Conservation (phyloP, 805 yeast species). For the Saccharomycopsis javanensis region DNA sequence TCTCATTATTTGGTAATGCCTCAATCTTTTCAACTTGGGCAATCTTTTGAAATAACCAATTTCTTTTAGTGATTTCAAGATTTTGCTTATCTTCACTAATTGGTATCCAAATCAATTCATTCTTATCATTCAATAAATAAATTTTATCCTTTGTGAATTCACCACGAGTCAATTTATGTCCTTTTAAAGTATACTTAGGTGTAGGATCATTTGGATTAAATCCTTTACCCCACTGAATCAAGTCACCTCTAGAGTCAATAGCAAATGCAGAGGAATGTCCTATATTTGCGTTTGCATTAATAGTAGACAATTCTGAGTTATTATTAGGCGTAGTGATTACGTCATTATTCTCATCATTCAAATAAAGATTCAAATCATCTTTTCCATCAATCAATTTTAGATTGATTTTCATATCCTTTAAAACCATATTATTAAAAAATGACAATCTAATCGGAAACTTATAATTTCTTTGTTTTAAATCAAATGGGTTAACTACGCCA, state of each 20-base stretch:
- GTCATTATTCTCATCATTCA: conserved; percentile 1
- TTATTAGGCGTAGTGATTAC: conserved; percentile 29
- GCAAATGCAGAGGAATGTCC: conserved; percentile 38
- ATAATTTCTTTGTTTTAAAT: conserved; percentile 25
- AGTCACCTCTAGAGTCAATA: conserved; percentile 57
- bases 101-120: conserved; percentile 30
- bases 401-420: conserved; percentile 46
- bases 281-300: neutral
- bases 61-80: conserved; percentile 23
- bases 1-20: conserved; percentile 36
- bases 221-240: conserved; percentile 61
- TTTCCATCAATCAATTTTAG: conserved; percentile 9
- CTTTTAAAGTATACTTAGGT: conserved; percentile 34
- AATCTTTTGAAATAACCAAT: neutral
- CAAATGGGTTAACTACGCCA: conserved; percentile 27
- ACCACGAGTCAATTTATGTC: conserved; percentile 35
- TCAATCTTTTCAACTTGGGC: conserved; percentile 23
- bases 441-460: conserved; percentile 50
- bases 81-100: conserved; percentile 24
- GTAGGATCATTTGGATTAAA: conserved; percentile 24
- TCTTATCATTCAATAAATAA: conserved; percentile 35
- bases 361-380: conserved; percentile 17
- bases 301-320: neutral
- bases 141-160: conserved; percentile 45
- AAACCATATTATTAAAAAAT: conserved; percentile 50